These are phyloP conservation scores for Backusella tarrabulga DNA, from an alignment of 192 early-diverging fungal genomes.

Conservation along the genomic window DNA sequence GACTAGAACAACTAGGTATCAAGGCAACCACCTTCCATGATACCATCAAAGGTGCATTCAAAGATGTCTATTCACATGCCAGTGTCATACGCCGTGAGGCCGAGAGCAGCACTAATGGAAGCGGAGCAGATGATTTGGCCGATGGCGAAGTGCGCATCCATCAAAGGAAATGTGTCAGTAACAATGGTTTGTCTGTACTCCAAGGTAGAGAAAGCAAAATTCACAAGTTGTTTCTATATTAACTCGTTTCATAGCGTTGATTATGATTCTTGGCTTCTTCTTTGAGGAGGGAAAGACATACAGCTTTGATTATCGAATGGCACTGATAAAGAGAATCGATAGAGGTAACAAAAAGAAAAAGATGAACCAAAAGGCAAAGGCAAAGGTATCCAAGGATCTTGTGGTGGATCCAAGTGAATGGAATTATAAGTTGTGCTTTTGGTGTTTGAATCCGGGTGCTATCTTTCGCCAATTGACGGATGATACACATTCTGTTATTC, in stretches of 20 bases:
- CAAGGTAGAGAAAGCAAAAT: conserved; percentile 8
- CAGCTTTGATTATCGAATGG: conserved; percentile 32
- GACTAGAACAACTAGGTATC: conserved; percentile 18
- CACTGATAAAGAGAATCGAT: conserved; percentile 26
- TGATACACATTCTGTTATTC: conserved; percentile 47
- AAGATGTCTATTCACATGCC: background rate
- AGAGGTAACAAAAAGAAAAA: background rate
- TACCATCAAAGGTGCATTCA: conserved; percentile 19
- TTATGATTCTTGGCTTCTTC: conserved; percentile 31
- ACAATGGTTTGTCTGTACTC: background rate
- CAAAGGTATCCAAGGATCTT: background rate
- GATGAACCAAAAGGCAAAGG: background rate
- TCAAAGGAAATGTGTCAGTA: conserved; percentile 13
- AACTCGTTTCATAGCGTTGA: conserved; percentile 11
- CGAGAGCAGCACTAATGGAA: background rate
- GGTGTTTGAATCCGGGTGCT: conserved; percentile 45
- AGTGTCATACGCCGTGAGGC: conserved; percentile 1
- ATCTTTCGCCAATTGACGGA: conserved; percentile 42
- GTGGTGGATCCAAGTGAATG: conserved; percentile 10
- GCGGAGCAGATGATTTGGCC: background rate
- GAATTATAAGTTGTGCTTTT: conserved; percentile 20
- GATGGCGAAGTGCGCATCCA: background rate
- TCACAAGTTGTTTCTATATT: too few relatives aligned
- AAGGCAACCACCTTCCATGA: conserved; percentile 4
- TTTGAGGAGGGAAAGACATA: conserved; percentile 16